Conservation (phyloP, 495 filamentous ascomycete species). For the Astrocystis sublimbata region DNA sequence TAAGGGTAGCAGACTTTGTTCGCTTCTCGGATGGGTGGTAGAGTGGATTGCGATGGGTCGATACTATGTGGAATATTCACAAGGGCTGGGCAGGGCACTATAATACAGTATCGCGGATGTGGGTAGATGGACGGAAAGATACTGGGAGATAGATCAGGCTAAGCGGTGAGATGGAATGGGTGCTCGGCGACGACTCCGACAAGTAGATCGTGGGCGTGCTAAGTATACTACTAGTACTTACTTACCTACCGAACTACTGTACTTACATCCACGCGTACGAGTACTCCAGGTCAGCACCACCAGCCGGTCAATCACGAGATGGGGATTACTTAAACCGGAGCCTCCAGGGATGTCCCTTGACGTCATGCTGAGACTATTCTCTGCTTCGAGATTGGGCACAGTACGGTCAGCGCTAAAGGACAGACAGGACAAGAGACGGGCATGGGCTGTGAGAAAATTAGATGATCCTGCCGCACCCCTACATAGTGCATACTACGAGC, state of each 20-base stretch:
- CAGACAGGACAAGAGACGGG: conserved; percentile 12
- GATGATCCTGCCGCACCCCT: too few species aligned
- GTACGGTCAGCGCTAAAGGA: neutral
- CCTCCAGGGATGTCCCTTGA: neutral
- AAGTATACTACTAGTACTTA: too few species aligned
- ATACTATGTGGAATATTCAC: neutral
- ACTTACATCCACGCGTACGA: too few species aligned
- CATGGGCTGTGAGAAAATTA: neutral
- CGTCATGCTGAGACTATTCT: conserved; percentile 3
- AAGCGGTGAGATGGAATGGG: conserved; percentile 9
- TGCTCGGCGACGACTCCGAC: neutral
- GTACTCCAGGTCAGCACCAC: conserved; percentile 6
- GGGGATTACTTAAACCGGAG: conserved; percentile 5
- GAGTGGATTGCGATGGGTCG: neutral
- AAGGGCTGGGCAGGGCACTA: conserved; percentile 3
- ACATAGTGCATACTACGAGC: too few species aligned
- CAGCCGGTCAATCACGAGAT: conserved; percentile 8
- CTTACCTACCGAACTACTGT: too few species aligned
- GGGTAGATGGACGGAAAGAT: too few species aligned
- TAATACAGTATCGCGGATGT: too few species aligned
- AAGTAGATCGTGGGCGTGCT: conserved; percentile 5
- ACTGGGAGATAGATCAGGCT: conserved; percentile 3
- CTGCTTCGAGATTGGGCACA: conserved; percentile 1
- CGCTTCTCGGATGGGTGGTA: too few species aligned
- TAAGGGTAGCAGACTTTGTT: too few species aligned